Evolutionary conservation across 2,329 filamentous ascomycete species (phyloP), one percentile per base, ranked within the genome.

Genomic region (Nigrograna mackinnonii): DNA sequence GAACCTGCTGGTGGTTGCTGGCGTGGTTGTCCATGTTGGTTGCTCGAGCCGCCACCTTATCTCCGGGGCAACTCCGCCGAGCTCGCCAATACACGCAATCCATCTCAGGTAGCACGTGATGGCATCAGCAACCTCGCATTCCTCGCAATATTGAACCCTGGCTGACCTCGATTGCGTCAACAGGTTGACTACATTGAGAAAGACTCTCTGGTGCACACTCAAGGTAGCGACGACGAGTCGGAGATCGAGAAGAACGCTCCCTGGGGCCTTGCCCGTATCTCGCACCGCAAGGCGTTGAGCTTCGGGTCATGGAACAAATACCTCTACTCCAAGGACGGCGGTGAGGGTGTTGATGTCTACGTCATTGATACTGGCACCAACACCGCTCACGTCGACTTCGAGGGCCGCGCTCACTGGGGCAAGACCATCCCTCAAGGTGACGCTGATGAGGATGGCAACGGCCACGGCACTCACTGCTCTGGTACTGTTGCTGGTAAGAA

Each of bases 291-390:
- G 54, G 79, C 80, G 52, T 81, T 99, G 56, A 86, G 82, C 70
- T 97, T 99, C 68, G 86, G 88, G 60, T 91, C 84, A 70, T 97
- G 94, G 78, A 97, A 96, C 83, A 96, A 97, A 79, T 99, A 99
- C 79, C 82, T 97, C 26, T 99, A 94, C 71, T 82, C 91, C 43
- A 79, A 82, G 43, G 87, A 95, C 41, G 92, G 88, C 67, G 94
- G 94, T 69, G 91, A 97, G 79, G 95, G 94, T 70, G 94, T 99
- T 58, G 94, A 99, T 73, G 94, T 94, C 66, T 99, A 99, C 68
- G 88, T 99, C 54, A 96, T 99, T 65, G 94, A 99, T 76, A 99
- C 94, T 43, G 95, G 94, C 64, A 95, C 89, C 80, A 96, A 96
- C 79, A 72, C 79, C 57, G 83, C 92, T 36, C 94, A 99, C 77